Conservation (phyloP, 2,329 filamentous ascomycete genomes). For the Penicillium sp. region DNA sequence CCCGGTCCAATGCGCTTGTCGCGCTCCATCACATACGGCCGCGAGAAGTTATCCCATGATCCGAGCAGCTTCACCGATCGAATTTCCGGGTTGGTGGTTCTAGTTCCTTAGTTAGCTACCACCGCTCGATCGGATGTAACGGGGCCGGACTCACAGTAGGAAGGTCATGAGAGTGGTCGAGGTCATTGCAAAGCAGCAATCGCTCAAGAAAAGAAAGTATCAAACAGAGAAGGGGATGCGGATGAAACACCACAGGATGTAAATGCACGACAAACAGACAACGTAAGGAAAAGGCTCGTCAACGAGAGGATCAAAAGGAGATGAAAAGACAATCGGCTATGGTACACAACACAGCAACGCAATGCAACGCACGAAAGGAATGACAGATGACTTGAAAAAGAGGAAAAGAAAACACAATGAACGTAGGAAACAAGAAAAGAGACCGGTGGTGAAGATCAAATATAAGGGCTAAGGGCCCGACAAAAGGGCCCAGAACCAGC, state of each 20-base stretch:
- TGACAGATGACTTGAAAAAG: too few species aligned
- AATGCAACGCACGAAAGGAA: slow-evolving; percentile 9
- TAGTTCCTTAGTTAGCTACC: slow-evolving; percentile 29
- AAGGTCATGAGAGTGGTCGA: slow-evolving; percentile 40
- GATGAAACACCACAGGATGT: slow-evolving; percentile 5
- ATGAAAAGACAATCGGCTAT: slow-evolving; percentile 10
- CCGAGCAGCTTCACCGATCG: slow-evolving; percentile 74
- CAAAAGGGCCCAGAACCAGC: slow-evolving; percentile 9
- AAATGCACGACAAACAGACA: slow-evolving; percentile 5
- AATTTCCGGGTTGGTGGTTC: slow-evolving; percentile 37
- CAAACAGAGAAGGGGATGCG: slow-evolving; percentile 1
- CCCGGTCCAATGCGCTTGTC: slow-evolving; percentile 70
- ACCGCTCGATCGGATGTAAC: not conserved
- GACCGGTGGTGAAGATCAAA: slow-evolving; percentile 7
- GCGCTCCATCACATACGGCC: slow-evolving; percentile 74
- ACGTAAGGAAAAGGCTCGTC: slow-evolving; percentile 7
- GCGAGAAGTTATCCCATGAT: slow-evolving; percentile 92
- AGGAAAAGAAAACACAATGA: slow-evolving; percentile 8
- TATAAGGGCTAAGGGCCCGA: slow-evolving; percentile 10
- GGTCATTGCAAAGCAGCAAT: slow-evolving; percentile 26
- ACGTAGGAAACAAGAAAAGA: slow-evolving; percentile 2
- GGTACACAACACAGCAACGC: slow-evolving; percentile 21
- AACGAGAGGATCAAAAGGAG: slow-evolving; percentile 9
- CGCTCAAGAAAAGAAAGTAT: slow-evolving; percentile 9
- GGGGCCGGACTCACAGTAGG: slow-evolving; percentile 30